phyloP scores from a whole-genome alignment of 306 rosid genomes.

The Nissolia schottii region DNA sequence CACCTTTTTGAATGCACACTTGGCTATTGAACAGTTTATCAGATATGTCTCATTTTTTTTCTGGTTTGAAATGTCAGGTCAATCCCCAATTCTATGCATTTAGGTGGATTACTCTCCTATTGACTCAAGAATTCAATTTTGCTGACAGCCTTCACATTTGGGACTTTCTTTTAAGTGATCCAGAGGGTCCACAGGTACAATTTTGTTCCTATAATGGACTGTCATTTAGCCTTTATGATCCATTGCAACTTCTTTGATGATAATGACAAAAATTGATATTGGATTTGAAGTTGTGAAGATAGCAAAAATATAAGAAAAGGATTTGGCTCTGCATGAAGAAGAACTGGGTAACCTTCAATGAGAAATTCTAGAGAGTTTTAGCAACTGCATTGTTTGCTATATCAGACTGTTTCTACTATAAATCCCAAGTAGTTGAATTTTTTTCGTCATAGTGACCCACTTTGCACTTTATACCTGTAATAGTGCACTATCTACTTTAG shows the following conservation, averaged over 20 bases:
- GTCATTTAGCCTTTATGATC: neutral
- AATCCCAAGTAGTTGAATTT: neutral
- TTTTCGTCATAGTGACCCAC: slow-evolving; percentile 1
- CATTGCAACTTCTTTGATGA: neutral
- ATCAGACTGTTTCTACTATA: neutral
- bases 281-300: slow-evolving; percentile 9
- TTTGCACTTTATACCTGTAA: neutral
- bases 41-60: slow-evolving; percentile 31
- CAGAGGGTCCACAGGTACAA: slow-evolving; percentile 89
- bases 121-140: slow-evolving; percentile 97
- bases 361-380: neutral
- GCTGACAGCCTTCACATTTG: slow-evolving; percentile 94
- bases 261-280: neutral
- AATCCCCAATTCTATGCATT: slow-evolving; percentile 98
- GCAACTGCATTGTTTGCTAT: neutral
- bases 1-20: neutral
- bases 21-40: neutral
- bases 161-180: slow-evolving; percentile 93
- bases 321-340: neutral
- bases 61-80: slow-evolving; percentile 54
- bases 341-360: neutral
- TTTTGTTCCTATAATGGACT: neutral
- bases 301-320: neutral
- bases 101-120: slow-evolving; percentile 98
- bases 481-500: neutral